Conservation (phyloP, 495 filamentous ascomycete species). For the Podospora bellae-mahoneyi region DNA sequence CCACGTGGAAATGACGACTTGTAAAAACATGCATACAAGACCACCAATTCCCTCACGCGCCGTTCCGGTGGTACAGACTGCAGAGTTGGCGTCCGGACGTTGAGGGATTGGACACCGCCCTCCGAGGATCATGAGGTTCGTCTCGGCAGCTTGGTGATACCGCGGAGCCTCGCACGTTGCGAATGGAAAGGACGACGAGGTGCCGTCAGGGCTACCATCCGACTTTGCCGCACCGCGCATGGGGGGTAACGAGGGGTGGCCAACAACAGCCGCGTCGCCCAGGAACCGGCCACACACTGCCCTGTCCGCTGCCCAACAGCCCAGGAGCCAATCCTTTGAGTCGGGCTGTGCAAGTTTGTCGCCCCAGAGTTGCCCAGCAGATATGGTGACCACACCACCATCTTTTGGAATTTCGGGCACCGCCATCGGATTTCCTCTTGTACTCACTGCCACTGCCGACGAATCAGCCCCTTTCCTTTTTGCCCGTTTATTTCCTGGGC, state of each 20-base stretch:
- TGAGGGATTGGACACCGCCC: constrained; percentile 3
- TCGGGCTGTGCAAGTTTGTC: background rate
- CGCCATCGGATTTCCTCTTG: background rate
- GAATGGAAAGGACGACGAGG: constrained; percentile 1
- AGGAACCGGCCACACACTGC: background rate
- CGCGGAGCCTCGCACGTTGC: background rate
- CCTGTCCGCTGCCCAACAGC: background rate
- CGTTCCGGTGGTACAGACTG: background rate
- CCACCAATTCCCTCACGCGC: background rate
- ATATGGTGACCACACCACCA: constrained; percentile 5
- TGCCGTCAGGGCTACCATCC: background rate
- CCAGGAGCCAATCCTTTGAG: background rate
- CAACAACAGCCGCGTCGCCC: background rate
- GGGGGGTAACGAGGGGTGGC: background rate
- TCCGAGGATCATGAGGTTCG: background rate
- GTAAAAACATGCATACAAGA: background rate
- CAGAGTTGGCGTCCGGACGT: background rate
- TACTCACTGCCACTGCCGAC: constrained; percentile 1
- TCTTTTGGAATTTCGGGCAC: background rate
- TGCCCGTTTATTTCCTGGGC: background rate
- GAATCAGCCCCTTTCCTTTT: constrained; percentile 5
- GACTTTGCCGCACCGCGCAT: background rate
- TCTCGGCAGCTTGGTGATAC: background rate
- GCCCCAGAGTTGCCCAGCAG: background rate
- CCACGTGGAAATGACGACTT: background rate